These are phyloP conservation scores for Bolboschoenoplectus hybrid DNA, from an alignment of 202 grass and related monocot genomes.

Conservation along the genomic window DNA sequence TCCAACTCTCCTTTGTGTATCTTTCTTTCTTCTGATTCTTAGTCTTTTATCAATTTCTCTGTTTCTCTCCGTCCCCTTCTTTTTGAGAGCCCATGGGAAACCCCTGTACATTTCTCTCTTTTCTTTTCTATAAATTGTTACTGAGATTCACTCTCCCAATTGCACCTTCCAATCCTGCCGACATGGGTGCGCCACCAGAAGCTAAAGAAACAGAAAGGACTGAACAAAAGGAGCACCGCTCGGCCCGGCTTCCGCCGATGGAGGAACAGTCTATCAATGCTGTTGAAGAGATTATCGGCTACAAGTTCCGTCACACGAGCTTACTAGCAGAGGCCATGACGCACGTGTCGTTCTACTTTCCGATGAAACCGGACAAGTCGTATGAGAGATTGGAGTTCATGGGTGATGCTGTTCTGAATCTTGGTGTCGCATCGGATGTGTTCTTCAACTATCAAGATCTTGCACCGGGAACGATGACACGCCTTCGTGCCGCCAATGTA, in stretches of 20 bases:
- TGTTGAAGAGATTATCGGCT: conserved; percentile 53
- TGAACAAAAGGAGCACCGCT: neutral
- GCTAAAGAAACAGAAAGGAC: neutral
- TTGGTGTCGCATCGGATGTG: conserved; percentile 49
- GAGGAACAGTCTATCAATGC: conserved; percentile 41
- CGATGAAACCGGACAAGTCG: conserved; percentile 38
- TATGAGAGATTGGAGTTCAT: conserved; percentile 84
- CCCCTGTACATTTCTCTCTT: neutral
- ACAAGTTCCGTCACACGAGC: conserved; percentile 56
- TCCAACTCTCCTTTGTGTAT: neutral
- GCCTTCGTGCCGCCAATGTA: conserved; percentile 75
- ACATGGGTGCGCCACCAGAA: neutral
- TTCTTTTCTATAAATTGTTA: neutral
- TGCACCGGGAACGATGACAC: conserved; percentile 55
- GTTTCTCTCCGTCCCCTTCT: no score
- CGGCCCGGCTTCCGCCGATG: conserved; percentile 2
- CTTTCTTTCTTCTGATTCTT: neutral
- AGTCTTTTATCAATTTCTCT: neutral
- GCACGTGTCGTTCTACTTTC: conserved; percentile 59
- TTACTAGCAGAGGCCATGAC: conserved; percentile 69
- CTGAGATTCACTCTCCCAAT: neutral
- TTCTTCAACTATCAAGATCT: conserved; percentile 55
- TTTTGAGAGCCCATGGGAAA: neutral
- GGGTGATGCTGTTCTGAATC: conserved; percentile 67
- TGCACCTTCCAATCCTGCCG: neutral